Evolutionary conservation across 805 yeast genomes (phyloP), one percentile per base, ranked within the genome.

Genomic region (Blastobotrys chiropterorum): DNA sequence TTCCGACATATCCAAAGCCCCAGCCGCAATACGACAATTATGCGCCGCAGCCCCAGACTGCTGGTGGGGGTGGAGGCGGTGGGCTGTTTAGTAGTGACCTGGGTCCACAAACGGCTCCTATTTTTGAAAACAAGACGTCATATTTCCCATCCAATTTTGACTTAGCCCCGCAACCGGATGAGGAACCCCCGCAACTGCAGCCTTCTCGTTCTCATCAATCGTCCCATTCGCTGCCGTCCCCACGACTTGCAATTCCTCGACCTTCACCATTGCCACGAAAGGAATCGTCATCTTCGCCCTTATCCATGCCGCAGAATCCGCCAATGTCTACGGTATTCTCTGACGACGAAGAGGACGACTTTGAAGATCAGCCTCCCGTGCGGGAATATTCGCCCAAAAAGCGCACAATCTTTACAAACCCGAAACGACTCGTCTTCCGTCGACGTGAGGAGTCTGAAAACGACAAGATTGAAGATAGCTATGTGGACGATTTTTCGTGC

Each of bases 401-500:
- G 20, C 19, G 43, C 14, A 16, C 16, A 21, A 14, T 22, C 17
- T n/a, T 48, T 16, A 31, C 30, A 40, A 26, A 34, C 15, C 38
- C 46, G 2, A 48, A 48, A 16, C 39, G 22, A 4, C 31, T 43
- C 15, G 41, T 48, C 41, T 48, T 48, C 41, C 15, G 17, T 31
- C 51, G 51, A 13, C 20, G 31, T 19, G 51, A 48, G 15, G 41
- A 42, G 21, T 17, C 39, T 5, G 20, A n/a, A 7, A 46, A 48
- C n/a, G 46, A 38, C 13, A 16, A 16, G 16, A 44, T 15, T 7
- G 22, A 46, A 16, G 48, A 46, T 5, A 26, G 17, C 19, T 42
- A 53, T 30, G 56, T 51, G 2, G 58, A 55, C 30, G 52, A 48
- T 26, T 52, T 44, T 21, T 47, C 56, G 7, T 55, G 51, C 44